phyloP scores from a whole-genome alignment of 1,139 yeast species.

The Hyphopichia pseudoburtonii region DNA sequence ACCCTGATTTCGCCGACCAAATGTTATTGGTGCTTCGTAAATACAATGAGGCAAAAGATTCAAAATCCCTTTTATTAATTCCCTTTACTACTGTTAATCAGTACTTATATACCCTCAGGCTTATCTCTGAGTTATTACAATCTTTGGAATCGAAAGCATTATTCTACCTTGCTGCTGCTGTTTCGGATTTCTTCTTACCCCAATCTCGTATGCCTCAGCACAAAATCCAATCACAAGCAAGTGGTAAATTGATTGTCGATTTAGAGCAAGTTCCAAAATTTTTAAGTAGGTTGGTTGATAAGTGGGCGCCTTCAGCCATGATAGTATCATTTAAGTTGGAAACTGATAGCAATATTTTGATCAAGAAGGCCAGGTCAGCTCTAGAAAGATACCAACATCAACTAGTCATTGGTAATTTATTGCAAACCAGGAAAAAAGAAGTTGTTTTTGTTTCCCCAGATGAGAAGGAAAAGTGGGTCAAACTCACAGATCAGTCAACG shows the following conservation, averaged over 20 bases:
- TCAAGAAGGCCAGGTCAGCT: slow-evolving; percentile 76
- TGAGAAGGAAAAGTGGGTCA: slow-evolving; percentile 48
- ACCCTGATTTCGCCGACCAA: slow-evolving; percentile 57
- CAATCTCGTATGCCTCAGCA: slow-evolving; percentile 84
- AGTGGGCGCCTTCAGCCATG: slow-evolving; percentile 96
- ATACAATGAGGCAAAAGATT: slow-evolving; percentile 59
- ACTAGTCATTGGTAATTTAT: slow-evolving; percentile 88
- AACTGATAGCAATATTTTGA: slow-evolving; percentile 72
- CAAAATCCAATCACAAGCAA: slow-evolving; percentile 83
- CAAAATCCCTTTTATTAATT: slow-evolving; percentile 61
- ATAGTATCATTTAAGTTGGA: slow-evolving; percentile 93
- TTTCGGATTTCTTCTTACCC: slow-evolving; percentile 92
- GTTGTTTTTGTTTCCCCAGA: slow-evolving; percentile 79
- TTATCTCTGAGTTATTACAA: slow-evolving; percentile 62
- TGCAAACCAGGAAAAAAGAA: slow-evolving; percentile 84
- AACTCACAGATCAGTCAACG: slow-evolving; percentile 43
- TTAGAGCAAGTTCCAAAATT: slow-evolving; percentile 97
- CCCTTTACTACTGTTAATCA: slow-evolving; percentile 97
- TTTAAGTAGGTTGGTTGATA: slow-evolving; percentile 79
- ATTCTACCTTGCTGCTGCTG: slow-evolving; percentile 95
- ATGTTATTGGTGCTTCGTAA: slow-evolving; percentile 67
- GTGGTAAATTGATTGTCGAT: slow-evolving; percentile 71
- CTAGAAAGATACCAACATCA: slow-evolving; percentile 86
- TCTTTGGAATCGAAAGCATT: slow-evolving; percentile 56
- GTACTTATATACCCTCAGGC: slow-evolving; percentile 77